Conservation (phyloP, 805 yeast species). For the Cyberlindnera euphorbiae region DNA sequence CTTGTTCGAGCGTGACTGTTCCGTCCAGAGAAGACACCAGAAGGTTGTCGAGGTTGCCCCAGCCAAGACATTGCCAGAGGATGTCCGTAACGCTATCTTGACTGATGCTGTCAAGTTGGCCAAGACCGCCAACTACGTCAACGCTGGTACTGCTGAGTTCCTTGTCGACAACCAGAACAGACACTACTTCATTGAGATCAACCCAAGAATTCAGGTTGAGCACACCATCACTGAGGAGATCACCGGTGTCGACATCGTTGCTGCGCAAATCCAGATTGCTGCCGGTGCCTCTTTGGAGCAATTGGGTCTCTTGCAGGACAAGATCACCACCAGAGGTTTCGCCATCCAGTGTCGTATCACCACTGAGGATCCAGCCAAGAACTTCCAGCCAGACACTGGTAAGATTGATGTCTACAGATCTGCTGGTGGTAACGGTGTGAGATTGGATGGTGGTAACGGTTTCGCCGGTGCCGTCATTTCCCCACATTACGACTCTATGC, state of each 20-base stretch:
- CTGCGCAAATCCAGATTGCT: slow-evolving; percentile 98
- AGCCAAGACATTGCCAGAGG: slow-evolving; percentile 79
- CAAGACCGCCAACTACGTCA: slow-evolving; percentile 79
- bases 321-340: slow-evolving; percentile 92
- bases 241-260: slow-evolving; percentile 95
- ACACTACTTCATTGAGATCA: slow-evolving; percentile 96
- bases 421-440: slow-evolving; percentile 98
- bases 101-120: slow-evolving; percentile 95
- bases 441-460: slow-evolving; percentile 98
- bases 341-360: slow-evolving; percentile 99
- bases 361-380: slow-evolving; percentile 94
- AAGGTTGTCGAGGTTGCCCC: slow-evolving; percentile 99
- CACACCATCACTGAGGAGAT: slow-evolving; percentile 98
- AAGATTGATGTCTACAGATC: slow-evolving; percentile 96
- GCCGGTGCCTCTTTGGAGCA: slow-evolving; percentile 95
- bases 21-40: slow-evolving; percentile 99
- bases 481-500: slow-evolving; percentile 97
- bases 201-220: slow-evolving; percentile 98
- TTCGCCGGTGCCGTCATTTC: slow-evolving; percentile 95
- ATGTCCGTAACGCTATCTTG: slow-evolving; percentile 86
- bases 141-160: slow-evolving; percentile 98
- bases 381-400: slow-evolving; percentile 98
- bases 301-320: slow-evolving; percentile 89
- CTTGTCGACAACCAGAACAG: slow-evolving; percentile 89
- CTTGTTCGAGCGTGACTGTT: slow-evolving; percentile 95